Conservation (phyloP, 352 stramenopile genomes). For the Phytophthora melonis region DNA sequence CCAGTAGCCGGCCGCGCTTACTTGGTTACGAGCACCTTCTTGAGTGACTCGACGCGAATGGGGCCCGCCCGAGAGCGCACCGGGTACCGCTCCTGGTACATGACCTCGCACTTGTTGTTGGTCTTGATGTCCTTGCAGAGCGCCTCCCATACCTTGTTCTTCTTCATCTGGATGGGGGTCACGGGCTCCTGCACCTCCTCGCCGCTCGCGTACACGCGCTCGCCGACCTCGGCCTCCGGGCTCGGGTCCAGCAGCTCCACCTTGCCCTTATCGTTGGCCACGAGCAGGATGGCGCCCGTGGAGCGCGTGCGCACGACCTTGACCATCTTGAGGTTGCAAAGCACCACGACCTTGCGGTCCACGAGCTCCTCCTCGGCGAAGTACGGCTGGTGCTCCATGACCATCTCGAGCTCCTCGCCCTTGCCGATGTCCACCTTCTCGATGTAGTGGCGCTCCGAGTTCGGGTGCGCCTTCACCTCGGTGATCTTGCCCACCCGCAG, state of each 20-base stretch:
- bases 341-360: constrained; percentile 71
- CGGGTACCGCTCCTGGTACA: constrained; percentile 72
- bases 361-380: constrained; percentile 81
- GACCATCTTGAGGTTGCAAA: constrained; percentile 83
- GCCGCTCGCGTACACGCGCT: constrained; percentile 77
- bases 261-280: constrained; percentile 62
- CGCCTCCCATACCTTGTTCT: constrained; percentile 87
- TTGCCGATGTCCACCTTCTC: constrained; percentile 83
- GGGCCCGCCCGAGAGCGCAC: constrained; percentile 65
- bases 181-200: constrained; percentile 77
- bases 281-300: constrained; percentile 67
- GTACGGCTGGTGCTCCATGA: constrained; percentile 80
- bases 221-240: constrained; percentile 69
- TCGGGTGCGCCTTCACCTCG: constrained; percentile 72
- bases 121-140: constrained; percentile 81
- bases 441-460: constrained; percentile 78
- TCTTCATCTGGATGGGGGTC: constrained; percentile 86
- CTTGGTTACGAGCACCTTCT: constrained; percentile 58
- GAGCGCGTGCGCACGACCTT: constrained; percentile 75
- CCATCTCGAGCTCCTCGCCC: constrained; percentile 78
- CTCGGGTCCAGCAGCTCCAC: constrained; percentile 74
- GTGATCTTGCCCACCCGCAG: constrained; percentile 77
- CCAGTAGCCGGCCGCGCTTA: constrained; percentile 23
- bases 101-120: constrained; percentile 78
- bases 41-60: constrained; percentile 69